Evolutionary conservation across 352 stramenopile genomes (phyloP).

Genomic region (Phytophthora constricta): DNA sequence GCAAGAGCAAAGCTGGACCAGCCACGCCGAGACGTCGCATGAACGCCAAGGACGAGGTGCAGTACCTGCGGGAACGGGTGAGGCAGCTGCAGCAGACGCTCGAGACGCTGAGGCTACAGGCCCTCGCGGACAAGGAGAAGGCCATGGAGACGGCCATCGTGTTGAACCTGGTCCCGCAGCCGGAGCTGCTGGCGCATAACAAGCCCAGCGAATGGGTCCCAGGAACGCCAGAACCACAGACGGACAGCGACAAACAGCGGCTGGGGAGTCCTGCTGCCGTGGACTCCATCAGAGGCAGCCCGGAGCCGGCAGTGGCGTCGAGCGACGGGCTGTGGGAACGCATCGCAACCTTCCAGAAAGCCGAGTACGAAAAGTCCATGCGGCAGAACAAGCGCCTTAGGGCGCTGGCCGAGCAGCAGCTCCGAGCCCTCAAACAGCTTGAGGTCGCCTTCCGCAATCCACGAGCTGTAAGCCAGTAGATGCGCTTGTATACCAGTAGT

Average conservation of each 20-base stretch:
- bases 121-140: slow-evolving; percentile 28
- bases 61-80: slow-evolving; percentile 24
- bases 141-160: slow-evolving; percentile 33
- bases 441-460: slow-evolving; percentile 41
- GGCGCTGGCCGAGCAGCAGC: slow-evolving; percentile 41
- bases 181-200: slow-evolving; percentile 23
- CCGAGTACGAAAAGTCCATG: slow-evolving; percentile 33
- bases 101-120: slow-evolving; percentile 27
- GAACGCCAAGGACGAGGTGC: slow-evolving; percentile 41
- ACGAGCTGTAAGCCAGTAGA: slow-evolving; percentile 36
- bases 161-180: slow-evolving; percentile 36
- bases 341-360: slow-evolving; percentile 40
- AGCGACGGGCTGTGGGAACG: slow-evolving; percentile 37
- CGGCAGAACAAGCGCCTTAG: slow-evolving; percentile 44
- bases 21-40: slow-evolving; percentile 19
- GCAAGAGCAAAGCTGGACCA: slow-evolving; percentile 5
- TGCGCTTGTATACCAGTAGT: slow-evolving; percentile 22
- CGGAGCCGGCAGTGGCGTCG: neutral
- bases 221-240: slow-evolving; percentile 16
- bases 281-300: slow-evolving; percentile 9
- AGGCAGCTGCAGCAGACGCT: slow-evolving; percentile 33
- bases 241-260: slow-evolving; percentile 6
- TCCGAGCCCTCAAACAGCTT: slow-evolving; percentile 41
- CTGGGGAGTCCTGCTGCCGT: slow-evolving; percentile 20
- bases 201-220: slow-evolving; percentile 11